Evolutionary conservation across 2,329 filamentous ascomycete species (phyloP), one percentile per base, ranked within the genome.

Genomic region (Harringtonia lauricola): DNA sequence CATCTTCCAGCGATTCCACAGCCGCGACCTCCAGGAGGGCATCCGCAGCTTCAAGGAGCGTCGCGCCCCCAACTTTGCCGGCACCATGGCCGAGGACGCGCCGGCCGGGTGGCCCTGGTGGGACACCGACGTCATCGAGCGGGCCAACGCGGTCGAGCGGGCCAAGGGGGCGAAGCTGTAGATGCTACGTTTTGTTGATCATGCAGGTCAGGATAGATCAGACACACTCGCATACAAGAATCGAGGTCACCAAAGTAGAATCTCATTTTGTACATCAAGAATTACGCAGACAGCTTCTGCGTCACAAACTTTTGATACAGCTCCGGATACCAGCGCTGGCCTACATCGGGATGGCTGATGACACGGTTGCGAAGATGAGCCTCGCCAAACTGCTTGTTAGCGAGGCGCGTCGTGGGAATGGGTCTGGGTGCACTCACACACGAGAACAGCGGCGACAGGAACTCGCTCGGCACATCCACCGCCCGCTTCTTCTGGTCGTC

Each of bases 1-100:
- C n/a, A 66, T 83, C 44, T 73, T 71, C 54, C 75, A 80, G 50
- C 47, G 83, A 46, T 79, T 79, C 58, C 63, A 62, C 10, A 73
- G 61, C 10, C 48, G 50, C 19, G 83, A 86, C 53, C 76, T 81
- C 42, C 70, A 70, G 30, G 83, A 86, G 57, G 82, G 81, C 3
- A 74, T 85, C 8, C 56, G 67, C 43, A 78, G 78, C n/a, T 86
- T 86, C 58, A 59, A 84, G 56, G 66, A 85, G 62, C 86, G 86
- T 66, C 66, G 82, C 40, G 66, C 69, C 45, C 75, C 79, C 1
- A 64, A 71, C 13, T 86, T 86, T 53, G 65, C 62, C 30, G 81
- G 68, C 2, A 46, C 41, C 3, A 38, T 49, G 34, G 42, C 41
- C 13, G 65, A 71, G 28, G 72, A 83, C 55, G 67, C 70, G 9